These are phyloP conservation scores for Thyridium curvatum DNA, from an alignment of 2,329 filamentous ascomycete species.

Conservation along the genomic window DNA sequence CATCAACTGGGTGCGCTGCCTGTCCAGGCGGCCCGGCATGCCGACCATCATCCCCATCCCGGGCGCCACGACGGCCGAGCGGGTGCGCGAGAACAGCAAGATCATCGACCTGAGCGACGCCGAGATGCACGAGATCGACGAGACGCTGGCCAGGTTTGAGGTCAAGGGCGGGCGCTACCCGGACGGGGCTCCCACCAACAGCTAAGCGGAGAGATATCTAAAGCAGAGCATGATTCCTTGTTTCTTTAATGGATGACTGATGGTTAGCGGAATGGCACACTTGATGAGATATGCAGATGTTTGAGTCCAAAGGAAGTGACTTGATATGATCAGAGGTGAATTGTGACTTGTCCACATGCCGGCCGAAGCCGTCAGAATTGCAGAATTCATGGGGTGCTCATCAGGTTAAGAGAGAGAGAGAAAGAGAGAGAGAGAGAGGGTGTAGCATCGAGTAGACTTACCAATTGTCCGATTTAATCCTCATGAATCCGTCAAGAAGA, in stretches of 20 bases:
- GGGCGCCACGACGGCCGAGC: slow-evolving; percentile 34
- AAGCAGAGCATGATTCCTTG: no score
- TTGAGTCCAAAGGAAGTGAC: not conserved
- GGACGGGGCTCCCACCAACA: slow-evolving; percentile 2
- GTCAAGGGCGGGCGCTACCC: slow-evolving; percentile 2
- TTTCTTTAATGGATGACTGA: no score
- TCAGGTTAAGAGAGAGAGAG: not conserved
- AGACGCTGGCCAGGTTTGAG: slow-evolving; percentile 1
- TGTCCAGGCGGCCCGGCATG: slow-evolving; percentile 29
- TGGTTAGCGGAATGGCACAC: no score
- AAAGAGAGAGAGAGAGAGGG: no score
- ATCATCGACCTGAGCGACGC: slow-evolving; percentile 6
- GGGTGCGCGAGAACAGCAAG: slow-evolving; percentile 19
- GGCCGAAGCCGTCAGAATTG: slow-evolving; percentile 3
- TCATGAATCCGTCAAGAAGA: no score
- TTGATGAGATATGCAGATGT: no score
- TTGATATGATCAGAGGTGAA: not conserved
- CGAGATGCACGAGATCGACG: slow-evolving; percentile 5
- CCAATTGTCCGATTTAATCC: no score
- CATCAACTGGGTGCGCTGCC: slow-evolving; percentile 40
- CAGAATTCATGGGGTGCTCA: slow-evolving; percentile 2
- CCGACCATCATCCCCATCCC: slow-evolving; percentile 43
- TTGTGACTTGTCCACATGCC: not conserved
- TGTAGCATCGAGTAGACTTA: no score
- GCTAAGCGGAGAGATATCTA: no score